Evolutionary conservation across 2,329 filamentous ascomycete species (phyloP).

Genomic region (Penicillium thymicola): DNA sequence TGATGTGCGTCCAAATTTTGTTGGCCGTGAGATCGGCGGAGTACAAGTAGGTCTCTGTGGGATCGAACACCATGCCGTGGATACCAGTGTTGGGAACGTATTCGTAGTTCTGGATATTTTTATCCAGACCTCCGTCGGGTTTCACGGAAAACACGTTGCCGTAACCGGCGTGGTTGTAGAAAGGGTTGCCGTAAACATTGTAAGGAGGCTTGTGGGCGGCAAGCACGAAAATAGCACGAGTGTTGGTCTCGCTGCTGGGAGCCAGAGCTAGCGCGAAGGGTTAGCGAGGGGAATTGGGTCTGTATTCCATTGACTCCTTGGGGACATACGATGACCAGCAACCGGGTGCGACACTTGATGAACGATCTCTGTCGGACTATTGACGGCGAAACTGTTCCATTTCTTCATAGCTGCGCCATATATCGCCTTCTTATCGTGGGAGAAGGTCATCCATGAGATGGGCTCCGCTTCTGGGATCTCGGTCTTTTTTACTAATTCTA

Average conservation of each 20-base stretch:
- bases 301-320: neutral
- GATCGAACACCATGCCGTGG: constrained; percentile 50
- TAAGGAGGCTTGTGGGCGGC: constrained; percentile 74
- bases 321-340: constrained; percentile 63
- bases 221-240: constrained; percentile 83
- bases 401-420: constrained; percentile 93
- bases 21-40: constrained; percentile 50
- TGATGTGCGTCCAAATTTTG: constrained; percentile 75
- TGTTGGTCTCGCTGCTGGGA: constrained; percentile 68
- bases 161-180: constrained; percentile 79
- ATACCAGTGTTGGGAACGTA: constrained; percentile 46
- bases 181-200: constrained; percentile 83
- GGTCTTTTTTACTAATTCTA: constrained; percentile 75
- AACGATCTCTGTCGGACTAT: constrained; percentile 70
- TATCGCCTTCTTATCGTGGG: constrained; percentile 78
- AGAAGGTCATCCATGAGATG: constrained; percentile 92
- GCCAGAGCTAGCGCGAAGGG: constrained; percentile 57
- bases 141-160: constrained; percentile 64
- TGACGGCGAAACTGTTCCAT: constrained; percentile 78
- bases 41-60: constrained; percentile 46
- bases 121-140: constrained; percentile 39
- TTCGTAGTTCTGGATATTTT: constrained; percentile 47
- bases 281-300: neutral
- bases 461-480: constrained; percentile 79
- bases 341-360: constrained; percentile 74